Evolutionary conservation across 73 alveolate genomes (phyloP).

Genomic region (Symbiodinium natans): DNA sequence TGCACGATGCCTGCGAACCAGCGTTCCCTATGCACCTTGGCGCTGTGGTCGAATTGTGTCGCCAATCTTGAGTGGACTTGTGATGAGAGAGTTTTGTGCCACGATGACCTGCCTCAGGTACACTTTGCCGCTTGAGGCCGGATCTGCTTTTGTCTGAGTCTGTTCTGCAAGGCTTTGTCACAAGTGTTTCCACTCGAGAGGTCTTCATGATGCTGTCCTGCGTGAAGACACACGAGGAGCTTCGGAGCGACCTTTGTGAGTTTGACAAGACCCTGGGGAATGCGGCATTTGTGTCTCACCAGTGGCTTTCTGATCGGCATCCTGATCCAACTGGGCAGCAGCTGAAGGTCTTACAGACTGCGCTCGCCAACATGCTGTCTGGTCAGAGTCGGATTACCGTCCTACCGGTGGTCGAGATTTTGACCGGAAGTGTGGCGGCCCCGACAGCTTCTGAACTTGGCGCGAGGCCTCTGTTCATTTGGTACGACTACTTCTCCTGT

Average conservation of each 20-base stretch:
- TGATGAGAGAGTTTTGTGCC: too few relatives aligned
- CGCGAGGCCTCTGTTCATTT: background rate
- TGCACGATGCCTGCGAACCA: background rate
- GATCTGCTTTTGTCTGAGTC: background rate
- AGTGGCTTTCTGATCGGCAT: background rate
- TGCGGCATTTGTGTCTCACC: background rate
- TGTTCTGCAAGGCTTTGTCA: background rate
- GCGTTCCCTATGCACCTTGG: background rate
- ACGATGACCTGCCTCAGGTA: background rate
- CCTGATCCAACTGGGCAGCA: background rate
- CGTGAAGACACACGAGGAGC: background rate
- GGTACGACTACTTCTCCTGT: background rate
- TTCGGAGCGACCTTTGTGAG: background rate
- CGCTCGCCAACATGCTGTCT: background rate
- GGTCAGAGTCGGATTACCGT: background rate
- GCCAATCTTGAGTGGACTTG: too few relatives aligned
- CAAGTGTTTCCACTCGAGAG: too few relatives aligned
- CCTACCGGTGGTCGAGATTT: background rate
- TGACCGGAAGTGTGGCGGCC: background rate
- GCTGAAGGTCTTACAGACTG: background rate
- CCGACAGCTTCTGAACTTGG: background rate
- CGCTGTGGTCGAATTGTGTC: too few relatives aligned
- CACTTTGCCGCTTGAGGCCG: background rate
- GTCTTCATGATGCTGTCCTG: background rate
- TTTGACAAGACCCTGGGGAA: background rate